These are phyloP conservation scores for Chernovozyma aurita DNA, from an alignment of 1,139 yeast genomes.

Conservation along the genomic window DNA sequence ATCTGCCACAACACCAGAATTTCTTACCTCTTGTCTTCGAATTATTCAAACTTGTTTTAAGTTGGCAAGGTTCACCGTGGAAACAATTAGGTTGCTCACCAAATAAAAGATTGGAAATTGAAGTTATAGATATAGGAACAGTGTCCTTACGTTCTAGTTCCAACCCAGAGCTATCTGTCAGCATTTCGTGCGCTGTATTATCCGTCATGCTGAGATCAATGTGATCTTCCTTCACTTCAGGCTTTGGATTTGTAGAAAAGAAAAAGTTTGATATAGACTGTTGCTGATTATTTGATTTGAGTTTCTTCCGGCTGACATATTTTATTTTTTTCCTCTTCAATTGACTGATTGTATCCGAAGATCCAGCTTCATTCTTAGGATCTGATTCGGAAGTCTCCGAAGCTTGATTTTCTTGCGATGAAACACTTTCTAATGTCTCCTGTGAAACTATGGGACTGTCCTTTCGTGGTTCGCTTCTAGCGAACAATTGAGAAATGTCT, in stretches of 20 bases:
- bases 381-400: not conserved
- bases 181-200: not conserved
- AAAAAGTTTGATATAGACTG: slow-evolving; percentile 18
- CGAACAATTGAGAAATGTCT: slow-evolving; percentile 53
- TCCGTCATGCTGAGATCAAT: not conserved
- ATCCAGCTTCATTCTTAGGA: not conserved
- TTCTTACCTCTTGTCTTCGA: slow-evolving; percentile 45
- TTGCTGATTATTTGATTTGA: slow-evolving; percentile 8
- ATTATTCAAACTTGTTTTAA: slow-evolving; percentile 46
- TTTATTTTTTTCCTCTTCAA: slow-evolving; percentile 9
- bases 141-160: not conserved
- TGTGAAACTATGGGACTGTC: not conserved
- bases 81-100: slow-evolving; percentile 46
- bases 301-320: slow-evolving; percentile 9
- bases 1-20: slow-evolving; percentile 52
- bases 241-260: slow-evolving; percentile 8
- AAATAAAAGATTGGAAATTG: slow-evolving; percentile 14
- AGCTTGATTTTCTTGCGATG: not conserved
- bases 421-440: not conserved
- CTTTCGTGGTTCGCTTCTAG: not conserved
- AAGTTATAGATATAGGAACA: slow-evolving; percentile 7
- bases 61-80: slow-evolving; percentile 45
- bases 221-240: not conserved
- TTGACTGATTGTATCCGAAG: too few species aligned
- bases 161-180: not conserved